Conservation (phyloP, 1,139 yeast species). For the Arxiozyma slooffiae region DNA sequence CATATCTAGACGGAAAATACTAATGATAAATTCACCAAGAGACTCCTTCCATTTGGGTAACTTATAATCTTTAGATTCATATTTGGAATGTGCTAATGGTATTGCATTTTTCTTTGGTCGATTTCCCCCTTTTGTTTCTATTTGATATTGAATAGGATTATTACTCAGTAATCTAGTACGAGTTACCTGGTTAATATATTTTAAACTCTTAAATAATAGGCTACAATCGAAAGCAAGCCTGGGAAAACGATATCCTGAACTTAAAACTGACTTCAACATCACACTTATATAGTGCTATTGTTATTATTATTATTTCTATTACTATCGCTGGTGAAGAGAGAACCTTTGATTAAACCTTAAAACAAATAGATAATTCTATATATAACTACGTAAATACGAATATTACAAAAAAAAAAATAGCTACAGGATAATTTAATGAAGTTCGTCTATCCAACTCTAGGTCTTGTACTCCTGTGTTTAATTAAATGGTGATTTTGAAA, state of each 20-base stretch:
- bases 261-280: background rate
- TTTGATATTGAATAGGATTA: background rate
- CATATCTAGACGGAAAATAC: constrained; percentile 70
- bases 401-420: too few relatives aligned
- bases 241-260: background rate
- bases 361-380: background rate
- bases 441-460: too few relatives aligned
- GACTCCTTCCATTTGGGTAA: constrained; percentile 62
- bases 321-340: background rate
- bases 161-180: background rate
- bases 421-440: too few relatives aligned
- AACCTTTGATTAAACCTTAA: background rate
- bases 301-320: background rate
- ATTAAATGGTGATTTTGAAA: background rate
- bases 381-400: too few relatives aligned
- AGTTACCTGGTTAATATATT: background rate
- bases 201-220: background rate
- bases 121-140: background rate
- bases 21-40: constrained; percentile 63
- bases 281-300: background rate
- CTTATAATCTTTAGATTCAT: constrained; percentile 48
- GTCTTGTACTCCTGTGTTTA: background rate
- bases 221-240: background rate
- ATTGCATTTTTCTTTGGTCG: background rate
- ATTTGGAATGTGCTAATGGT: constrained; percentile 42